Conservation (phyloP, 176 grass and related monocot species). For the Bolboschoenus planiculmis region DNA sequence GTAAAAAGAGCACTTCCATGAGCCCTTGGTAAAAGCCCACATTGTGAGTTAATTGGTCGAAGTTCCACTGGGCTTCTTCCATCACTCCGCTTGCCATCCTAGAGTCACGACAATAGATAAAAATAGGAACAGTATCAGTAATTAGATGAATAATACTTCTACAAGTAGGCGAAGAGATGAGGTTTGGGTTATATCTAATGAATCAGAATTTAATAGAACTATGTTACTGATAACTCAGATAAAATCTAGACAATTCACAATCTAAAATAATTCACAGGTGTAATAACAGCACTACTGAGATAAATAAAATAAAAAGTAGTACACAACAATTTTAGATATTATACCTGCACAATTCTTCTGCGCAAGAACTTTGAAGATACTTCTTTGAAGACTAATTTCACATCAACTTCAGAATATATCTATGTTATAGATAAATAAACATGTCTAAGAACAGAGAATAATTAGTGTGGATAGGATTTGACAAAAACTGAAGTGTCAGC, state of each 20-base stretch:
- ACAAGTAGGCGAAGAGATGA: background rate
- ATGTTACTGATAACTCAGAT: background rate
- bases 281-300: background rate
- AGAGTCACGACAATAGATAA: conserved; percentile 25
- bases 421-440: conserved; percentile 25
- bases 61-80: conserved; percentile 62
- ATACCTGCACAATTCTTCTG: conserved; percentile 89
- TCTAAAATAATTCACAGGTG: background rate
- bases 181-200: background rate
- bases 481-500: background rate
- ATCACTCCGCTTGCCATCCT: conserved; percentile 94
- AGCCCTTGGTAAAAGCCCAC: conserved; percentile 79
- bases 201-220: background rate
- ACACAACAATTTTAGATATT: background rate
- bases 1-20: conserved; percentile 97
- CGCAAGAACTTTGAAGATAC: conserved; percentile 88
- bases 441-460: background rate
- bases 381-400: conserved; percentile 98
- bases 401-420: conserved; percentile 97
- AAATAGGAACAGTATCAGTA: background rate
- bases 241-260: background rate
- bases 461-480: background rate
- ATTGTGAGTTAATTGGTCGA: conserved; percentile 86
- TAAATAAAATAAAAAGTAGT: background rate
- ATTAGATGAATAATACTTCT: background rate